Conservation (phyloP, 1,139 yeast species). For the Lodderomyces theae region DNA sequence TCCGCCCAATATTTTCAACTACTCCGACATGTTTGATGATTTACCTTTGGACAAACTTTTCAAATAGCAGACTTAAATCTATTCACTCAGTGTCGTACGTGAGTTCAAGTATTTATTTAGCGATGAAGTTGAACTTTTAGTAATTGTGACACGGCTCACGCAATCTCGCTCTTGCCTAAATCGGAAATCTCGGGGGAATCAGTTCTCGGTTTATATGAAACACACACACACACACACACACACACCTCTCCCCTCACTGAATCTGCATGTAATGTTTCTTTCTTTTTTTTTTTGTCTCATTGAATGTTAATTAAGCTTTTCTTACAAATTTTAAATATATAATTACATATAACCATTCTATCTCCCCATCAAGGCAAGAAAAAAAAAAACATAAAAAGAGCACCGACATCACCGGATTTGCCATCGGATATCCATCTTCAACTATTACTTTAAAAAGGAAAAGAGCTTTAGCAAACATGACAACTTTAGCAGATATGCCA, state of each 20-base stretch:
- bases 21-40: constrained; percentile 26
- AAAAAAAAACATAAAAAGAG: no score
- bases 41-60: constrained; percentile 21
- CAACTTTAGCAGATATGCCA: background rate
- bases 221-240: background rate
- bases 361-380: no score
- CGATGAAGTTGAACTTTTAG: no score
- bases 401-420: background rate
- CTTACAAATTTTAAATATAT: no score
- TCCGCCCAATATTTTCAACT: constrained; percentile 8
- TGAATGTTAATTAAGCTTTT: no score
- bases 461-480: no score
- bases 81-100: no score
- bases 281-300: no score
- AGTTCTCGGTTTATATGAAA: background rate
- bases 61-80: background rate
- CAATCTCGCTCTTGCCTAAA: constrained; percentile 1
- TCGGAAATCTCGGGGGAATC: background rate
- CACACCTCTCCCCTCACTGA: background rate
- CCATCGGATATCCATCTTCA: background rate
- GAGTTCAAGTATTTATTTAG: no score
- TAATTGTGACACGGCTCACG: background rate
- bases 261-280: no score
- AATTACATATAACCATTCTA: no score
- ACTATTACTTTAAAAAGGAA: no score